phyloP scores from a whole-genome alignment of 1,284 basidiomycete genomes.

The Violaceomyces palustris region DNA sequence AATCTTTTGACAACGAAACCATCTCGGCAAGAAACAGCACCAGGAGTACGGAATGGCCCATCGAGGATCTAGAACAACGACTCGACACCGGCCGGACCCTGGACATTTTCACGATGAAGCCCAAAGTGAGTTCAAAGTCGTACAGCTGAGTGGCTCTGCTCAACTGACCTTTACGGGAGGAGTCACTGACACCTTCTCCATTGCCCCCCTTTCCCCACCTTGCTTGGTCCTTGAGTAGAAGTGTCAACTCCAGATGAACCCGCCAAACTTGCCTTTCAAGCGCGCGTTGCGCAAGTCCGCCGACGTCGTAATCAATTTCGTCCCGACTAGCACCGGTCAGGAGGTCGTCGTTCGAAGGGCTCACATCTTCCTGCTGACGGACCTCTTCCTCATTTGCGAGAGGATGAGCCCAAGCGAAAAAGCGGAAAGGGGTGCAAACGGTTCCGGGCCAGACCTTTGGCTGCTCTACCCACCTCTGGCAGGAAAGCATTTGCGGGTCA shows the following conservation, averaged over 20 bases:
- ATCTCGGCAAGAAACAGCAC: no score
- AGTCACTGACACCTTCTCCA: background rate
- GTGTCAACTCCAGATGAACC: constrained; percentile 84
- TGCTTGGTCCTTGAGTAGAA: no score
- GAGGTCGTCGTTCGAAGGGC: constrained; percentile 68
- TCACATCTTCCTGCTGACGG: constrained; percentile 83
- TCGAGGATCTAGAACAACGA: constrained; percentile 69
- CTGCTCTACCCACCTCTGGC: constrained; percentile 90
- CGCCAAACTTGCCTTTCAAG: constrained; percentile 72
- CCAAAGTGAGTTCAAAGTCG: constrained; percentile 78
- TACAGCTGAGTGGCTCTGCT: background rate
- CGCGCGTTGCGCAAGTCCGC: constrained; percentile 71
- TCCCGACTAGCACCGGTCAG: constrained; percentile 60
- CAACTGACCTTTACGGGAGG: background rate
- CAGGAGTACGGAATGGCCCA: constrained; percentile 11
- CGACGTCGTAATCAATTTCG: constrained; percentile 72
- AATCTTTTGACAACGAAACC: no score
- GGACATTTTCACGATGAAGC: constrained; percentile 93
- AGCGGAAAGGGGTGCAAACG: constrained; percentile 7
- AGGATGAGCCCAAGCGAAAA: constrained; percentile 37
- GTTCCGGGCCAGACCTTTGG: constrained; percentile 71
- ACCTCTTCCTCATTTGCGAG: constrained; percentile 74
- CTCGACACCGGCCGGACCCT: constrained; percentile 74
- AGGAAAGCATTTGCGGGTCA: constrained; percentile 71
- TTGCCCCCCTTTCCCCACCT: background rate